Evolutionary conservation across 306 rosid genomes (phyloP).

Genomic region (Fagus crenata): DNA sequence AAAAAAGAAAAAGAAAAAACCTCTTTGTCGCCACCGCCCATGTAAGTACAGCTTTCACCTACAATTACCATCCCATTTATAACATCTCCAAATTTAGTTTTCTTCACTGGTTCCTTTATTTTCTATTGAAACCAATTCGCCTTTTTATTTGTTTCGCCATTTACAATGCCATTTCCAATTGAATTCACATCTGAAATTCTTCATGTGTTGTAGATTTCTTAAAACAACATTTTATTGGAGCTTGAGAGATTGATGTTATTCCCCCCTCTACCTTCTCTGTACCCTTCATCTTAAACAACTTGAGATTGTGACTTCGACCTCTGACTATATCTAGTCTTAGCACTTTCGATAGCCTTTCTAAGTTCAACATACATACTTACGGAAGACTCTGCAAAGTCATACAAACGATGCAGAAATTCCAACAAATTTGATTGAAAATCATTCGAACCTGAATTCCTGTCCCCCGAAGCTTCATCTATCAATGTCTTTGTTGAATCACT

Average conservation of each 20-base stretch:
- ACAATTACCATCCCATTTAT: constrained; percentile 22
- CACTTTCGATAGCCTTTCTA: constrained; percentile 37
- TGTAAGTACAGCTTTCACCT: constrained; percentile 38
- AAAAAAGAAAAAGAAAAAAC: constrained; percentile 27
- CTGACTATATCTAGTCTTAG: constrained; percentile 34
- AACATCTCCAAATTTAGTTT: constrained; percentile 14
- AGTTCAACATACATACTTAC: constrained; percentile 57
- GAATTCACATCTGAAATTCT: constrained; percentile 28
- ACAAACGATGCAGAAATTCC: constrained; percentile 52
- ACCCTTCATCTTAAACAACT: constrained; percentile 29
- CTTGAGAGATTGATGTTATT: constrained; percentile 6
- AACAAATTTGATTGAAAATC: constrained; percentile 56
- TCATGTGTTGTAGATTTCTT: constrained; percentile 12
- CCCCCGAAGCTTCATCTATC: constrained; percentile 54
- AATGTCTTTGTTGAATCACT: constrained; percentile 45
- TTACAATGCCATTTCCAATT: constrained; percentile 43
- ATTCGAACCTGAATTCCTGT: constrained; percentile 59
- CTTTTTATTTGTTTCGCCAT: constrained; percentile 35
- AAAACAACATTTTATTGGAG: constrained; percentile 4
- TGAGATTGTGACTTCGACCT: constrained; percentile 38
- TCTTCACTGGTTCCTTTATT: constrained; percentile 29
- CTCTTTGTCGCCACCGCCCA: constrained; percentile 27
- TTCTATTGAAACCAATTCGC: constrained; percentile 22
- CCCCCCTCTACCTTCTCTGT: background rate
- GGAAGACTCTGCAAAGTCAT: constrained; percentile 58